Evolutionary conservation across 1,284 basidiomycete species (phyloP).

Genomic region (Jaminaea rosea): DNA sequence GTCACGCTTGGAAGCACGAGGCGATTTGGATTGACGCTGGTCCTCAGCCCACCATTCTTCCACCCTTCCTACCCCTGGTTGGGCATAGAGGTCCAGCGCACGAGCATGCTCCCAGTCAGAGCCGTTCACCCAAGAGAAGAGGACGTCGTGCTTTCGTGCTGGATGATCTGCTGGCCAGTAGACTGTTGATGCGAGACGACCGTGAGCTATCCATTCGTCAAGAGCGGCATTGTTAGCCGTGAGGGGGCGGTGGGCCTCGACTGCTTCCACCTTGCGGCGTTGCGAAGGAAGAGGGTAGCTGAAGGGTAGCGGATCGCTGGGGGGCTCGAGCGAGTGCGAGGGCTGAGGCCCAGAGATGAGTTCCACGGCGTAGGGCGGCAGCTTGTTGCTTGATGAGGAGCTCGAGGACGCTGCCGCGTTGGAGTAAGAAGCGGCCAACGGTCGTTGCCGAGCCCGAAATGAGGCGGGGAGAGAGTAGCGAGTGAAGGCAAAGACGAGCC

Average conservation of each 20-base stretch:
- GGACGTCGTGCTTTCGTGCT: slow-evolving; percentile 12
- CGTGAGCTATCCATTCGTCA: slow-evolving; percentile 12
- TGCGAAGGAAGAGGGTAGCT: slow-evolving; percentile 6
- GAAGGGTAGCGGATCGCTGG: not conserved
- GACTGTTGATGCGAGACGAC: not conserved
- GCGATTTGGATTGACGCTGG: no score
- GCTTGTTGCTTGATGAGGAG: no score
- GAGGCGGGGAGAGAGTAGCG: not conserved
- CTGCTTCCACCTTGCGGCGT: slow-evolving; percentile 9
- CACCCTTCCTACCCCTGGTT: slow-evolving; percentile 15
- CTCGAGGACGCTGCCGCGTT: no score
- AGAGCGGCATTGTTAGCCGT: slow-evolving; percentile 11
- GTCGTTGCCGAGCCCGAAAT: not conserved
- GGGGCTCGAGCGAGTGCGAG: not conserved
- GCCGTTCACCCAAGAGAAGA: slow-evolving; percentile 25
- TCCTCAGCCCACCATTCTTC: not conserved
- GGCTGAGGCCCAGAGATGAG: not conserved
- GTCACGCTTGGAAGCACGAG: no score
- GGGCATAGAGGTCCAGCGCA: slow-evolving; percentile 17
- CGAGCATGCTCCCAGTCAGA: slow-evolving; percentile 19
- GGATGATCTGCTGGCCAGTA: not conserved
- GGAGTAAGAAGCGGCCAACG: no score
- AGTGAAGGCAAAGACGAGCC: not conserved
- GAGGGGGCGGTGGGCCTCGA: slow-evolving; percentile 11
- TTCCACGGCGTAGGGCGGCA: not conserved